Percentiles rank a stretch among this genome's conserved stretches.
Conservation (phyloP, 2,329 filamentous ascomycete genomes). For the Diaporthe sp. region DNA sequence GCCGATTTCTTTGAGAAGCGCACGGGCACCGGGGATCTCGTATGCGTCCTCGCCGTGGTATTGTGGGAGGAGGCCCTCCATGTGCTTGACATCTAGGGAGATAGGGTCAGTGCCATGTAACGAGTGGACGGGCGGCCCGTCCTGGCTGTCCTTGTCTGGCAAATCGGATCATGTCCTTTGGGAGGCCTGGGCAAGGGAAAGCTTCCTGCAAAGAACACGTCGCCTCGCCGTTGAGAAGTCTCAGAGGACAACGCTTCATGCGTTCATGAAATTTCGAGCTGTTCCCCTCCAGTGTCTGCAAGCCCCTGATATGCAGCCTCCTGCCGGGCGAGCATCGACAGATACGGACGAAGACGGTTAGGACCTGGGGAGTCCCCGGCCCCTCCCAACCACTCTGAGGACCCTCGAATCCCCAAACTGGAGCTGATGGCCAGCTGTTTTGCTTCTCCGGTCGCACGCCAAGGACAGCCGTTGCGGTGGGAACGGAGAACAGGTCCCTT, state of each 20-base stretch:
- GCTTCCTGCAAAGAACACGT: constrained; percentile 13
- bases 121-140: background rate
- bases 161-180: background rate
- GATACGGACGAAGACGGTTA: background rate
- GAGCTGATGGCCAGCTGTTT: background rate
- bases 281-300: background rate
- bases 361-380: background rate
- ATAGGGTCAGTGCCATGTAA: constrained; percentile 28
- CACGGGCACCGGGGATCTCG: constrained; percentile 86
- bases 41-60: constrained; percentile 82
- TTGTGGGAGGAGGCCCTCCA: constrained; percentile 83
- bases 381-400: background rate
- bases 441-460: constrained; percentile 18
- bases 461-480: constrained; percentile 23
- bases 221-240: background rate
- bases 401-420: background rate
- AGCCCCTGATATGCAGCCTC: background rate
- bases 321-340: background rate
- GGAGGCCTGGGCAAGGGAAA: background rate
- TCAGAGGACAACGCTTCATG: background rate
- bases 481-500: background rate
- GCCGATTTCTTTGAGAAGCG: constrained; percentile 77
- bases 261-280: background rate
- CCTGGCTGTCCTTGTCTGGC: constrained; percentile 1
- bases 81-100: constrained; percentile 77